Percentiles rank a stretch among this genome's conserved stretches.
Conservation (phyloP, 495 filamentous ascomycete species). For the Alectoria sarmentosa region DNA sequence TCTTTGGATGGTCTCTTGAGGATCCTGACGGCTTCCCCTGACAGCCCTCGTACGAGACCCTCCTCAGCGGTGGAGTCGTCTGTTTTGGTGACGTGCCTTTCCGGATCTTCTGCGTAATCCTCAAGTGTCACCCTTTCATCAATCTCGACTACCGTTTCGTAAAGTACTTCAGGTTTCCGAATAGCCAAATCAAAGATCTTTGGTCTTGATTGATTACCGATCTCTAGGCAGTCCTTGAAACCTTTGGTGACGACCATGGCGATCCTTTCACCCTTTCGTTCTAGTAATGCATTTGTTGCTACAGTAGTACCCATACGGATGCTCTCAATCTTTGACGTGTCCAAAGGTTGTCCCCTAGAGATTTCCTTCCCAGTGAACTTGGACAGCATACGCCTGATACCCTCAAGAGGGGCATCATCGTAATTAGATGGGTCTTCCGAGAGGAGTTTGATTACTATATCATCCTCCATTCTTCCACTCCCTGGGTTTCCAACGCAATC, state of each 20-base stretch:
- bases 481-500: slow-evolving; percentile 61
- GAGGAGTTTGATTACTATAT: slow-evolving; percentile 80
- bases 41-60: slow-evolving; percentile 42
- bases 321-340: slow-evolving; percentile 77
- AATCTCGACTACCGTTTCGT: slow-evolving; percentile 68
- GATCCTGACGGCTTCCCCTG: slow-evolving; percentile 46
- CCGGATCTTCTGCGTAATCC: slow-evolving; percentile 78
- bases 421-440: slow-evolving; percentile 90
- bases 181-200: slow-evolving; percentile 81
- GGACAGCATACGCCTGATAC: slow-evolving; percentile 83
- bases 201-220: slow-evolving; percentile 77
- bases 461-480: slow-evolving; percentile 52
- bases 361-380: slow-evolving; percentile 69
- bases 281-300: slow-evolving; percentile 84
- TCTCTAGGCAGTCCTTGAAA: slow-evolving; percentile 85
- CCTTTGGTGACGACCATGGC: slow-evolving; percentile 88
- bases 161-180: slow-evolving; percentile 70
- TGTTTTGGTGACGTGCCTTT: slow-evolving; percentile 39
- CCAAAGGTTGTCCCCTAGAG: slow-evolving; percentile 71
- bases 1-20: slow-evolving; percentile 30
- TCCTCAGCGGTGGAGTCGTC: slow-evolving; percentile 40
- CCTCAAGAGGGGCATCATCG: slow-evolving; percentile 80
- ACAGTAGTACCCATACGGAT: slow-evolving; percentile 90
- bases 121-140: slow-evolving; percentile 82
- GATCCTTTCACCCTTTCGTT: slow-evolving; percentile 89